A percentile compares a stretch with the other conserved stretches of the same genome.
These are phyloP conservation scores for Penicillium decumbens DNA, from an alignment of 2,329 filamentous ascomycete species.

Conservation along the genomic window DNA sequence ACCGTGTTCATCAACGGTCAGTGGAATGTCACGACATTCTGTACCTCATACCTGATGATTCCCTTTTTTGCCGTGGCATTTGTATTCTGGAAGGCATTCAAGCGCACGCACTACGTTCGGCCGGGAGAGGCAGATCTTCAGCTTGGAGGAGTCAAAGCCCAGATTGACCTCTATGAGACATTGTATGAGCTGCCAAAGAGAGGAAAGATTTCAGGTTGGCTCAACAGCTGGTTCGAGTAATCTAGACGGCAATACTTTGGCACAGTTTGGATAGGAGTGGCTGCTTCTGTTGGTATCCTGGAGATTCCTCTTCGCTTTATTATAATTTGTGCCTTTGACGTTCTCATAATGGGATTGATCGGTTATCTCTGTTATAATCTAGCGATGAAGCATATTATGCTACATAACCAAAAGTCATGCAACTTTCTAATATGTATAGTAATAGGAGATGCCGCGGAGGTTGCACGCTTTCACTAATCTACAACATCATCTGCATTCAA, in stretches of 20 bases:
- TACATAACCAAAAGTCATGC: no score
- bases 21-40: constrained; percentile 62
- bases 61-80: constrained; percentile 62
- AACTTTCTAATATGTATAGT: no score
- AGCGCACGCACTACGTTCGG: constrained; percentile 54
- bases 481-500: constrained; percentile 25
- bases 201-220: constrained; percentile 18
- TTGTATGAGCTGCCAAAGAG: constrained; percentile 12
- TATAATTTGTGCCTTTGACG: no score
- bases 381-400: no score
- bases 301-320: no score
- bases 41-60: constrained; percentile 65
- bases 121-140: constrained; percentile 55
- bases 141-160: constrained; percentile 19
- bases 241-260: not conserved
- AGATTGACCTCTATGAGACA: constrained; percentile 28
- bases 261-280: not conserved
- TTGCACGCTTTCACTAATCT: not conserved
- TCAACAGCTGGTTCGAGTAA: constrained; percentile 21
- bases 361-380: no score
- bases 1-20: constrained; percentile 62
- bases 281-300: no score
- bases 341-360: no score
- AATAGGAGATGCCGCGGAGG: no score
- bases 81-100: constrained; percentile 62